Percentiles rank a stretch among this genome's conserved stretches.
These are phyloP conservation scores for Naganishia vishniacii DNA, from an alignment of 768 basidiomycete species.

Conservation along the genomic window DNA sequence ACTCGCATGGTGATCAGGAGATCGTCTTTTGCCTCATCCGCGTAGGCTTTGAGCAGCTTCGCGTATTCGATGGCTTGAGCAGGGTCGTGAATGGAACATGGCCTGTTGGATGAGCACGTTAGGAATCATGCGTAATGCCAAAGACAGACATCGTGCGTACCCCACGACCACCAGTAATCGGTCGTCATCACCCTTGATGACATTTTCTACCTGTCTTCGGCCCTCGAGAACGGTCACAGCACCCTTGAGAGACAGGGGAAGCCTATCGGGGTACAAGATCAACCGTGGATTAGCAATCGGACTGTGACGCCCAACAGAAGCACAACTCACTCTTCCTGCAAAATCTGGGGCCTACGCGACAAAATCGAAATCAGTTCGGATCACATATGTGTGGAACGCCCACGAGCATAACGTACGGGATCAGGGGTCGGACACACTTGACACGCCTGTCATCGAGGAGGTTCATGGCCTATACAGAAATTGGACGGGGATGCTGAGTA, in stretches of 20 bases:
- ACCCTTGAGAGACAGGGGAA: constrained; percentile 57
- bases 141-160: neutral
- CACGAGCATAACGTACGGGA: constrained; percentile 54
- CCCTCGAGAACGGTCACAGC: constrained; percentile 50
- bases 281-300: no score
- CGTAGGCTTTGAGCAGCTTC: constrained; percentile 54
- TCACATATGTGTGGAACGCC: no score
- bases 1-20: constrained; percentile 91
- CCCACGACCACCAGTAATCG: constrained; percentile 86
- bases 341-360: constrained; percentile 76
- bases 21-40: constrained; percentile 59
- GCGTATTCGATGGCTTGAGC: constrained; percentile 63
- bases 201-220: constrained; percentile 21
- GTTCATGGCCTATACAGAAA: constrained; percentile 43
- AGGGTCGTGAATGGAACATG: constrained; percentile 88
- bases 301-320: neutral
- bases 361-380: neutral
- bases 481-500: neutral
- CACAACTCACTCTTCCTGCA: constrained; percentile 67
- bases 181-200: constrained; percentile 63
- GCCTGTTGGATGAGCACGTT: constrained; percentile 40
- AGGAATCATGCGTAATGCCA: neutral
- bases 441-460: constrained; percentile 83
- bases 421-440: constrained; percentile 76
- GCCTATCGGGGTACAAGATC: no score